phyloP scores from a whole-genome alignment of 495 filamentous ascomycete genomes.

The Aspergillus coremiiformis region DNA sequence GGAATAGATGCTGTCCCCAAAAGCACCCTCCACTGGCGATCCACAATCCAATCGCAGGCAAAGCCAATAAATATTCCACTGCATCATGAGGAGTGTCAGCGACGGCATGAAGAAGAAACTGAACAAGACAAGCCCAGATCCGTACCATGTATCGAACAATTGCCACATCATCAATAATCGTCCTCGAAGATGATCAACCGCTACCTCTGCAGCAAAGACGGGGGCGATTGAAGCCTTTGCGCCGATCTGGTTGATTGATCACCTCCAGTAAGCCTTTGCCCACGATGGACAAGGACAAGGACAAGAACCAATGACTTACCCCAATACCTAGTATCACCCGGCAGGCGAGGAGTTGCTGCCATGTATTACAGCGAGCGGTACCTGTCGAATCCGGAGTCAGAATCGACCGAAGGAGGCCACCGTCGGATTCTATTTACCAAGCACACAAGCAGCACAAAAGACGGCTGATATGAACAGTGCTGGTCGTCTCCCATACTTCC shows the following conservation, averaged over 20 bases:
- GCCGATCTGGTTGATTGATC: constrained; percentile 42
- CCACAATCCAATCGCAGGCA: constrained; percentile 43
- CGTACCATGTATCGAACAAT: constrained; percentile 58
- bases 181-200: constrained; percentile 58
- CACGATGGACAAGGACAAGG: neutral
- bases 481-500: constrained; percentile 50
- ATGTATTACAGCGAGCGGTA: constrained; percentile 44
- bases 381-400: neutral
- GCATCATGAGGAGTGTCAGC: too few relatives aligned
- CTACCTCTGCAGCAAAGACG: constrained; percentile 64
- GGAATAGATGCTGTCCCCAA: constrained; percentile 65
- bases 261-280: neutral
- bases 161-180: constrained; percentile 71
- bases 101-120: neutral
- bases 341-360: constrained; percentile 49
- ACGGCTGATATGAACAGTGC: constrained; percentile 59
- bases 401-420: too few relatives aligned
- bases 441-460: constrained; percentile 53
- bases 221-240: constrained; percentile 45
- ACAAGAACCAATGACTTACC: neutral
- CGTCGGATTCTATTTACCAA: constrained; percentile 37
- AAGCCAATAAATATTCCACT: constrained; percentile 58
- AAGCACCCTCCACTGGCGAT: constrained; percentile 59
- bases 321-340: constrained; percentile 61
- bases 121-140: neutral